Conservation (phyloP, 192 early-diverging fungal genomes). For the Geranomyces michiganensis region DNA sequence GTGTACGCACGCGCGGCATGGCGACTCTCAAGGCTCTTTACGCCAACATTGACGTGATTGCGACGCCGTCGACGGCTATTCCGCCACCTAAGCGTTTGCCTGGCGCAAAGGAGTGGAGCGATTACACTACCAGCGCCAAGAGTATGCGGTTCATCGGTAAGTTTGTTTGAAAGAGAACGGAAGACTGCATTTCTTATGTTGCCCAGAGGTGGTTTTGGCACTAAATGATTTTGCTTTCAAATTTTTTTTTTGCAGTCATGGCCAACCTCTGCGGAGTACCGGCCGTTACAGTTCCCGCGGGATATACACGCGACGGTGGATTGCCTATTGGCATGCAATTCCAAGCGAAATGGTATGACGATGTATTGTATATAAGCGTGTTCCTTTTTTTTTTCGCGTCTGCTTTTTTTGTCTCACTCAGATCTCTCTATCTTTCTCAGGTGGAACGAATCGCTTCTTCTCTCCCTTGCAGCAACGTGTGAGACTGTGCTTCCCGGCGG, state of each 20-base stretch:
- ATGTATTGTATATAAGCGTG: too few relatives aligned
- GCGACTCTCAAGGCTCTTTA: slow-evolving; percentile 54
- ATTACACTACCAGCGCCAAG: slow-evolving; percentile 54
- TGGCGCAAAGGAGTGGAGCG: slow-evolving; percentile 55
- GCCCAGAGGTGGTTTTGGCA: neutral
- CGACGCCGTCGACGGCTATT: slow-evolving; percentile 63
- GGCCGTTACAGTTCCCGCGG: slow-evolving; percentile 62
- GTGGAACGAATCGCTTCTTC: too few relatives aligned
- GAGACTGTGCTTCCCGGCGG: too few relatives aligned
- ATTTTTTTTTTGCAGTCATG: slow-evolving; percentile 33
- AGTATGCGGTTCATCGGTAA: slow-evolving; percentile 60
- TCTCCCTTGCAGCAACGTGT: too few relatives aligned
- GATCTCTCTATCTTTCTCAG: too few relatives aligned
- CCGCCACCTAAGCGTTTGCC: slow-evolving; percentile 56
- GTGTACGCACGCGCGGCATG: slow-evolving; percentile 60
- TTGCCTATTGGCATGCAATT: slow-evolving; percentile 72
- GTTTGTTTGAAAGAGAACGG: neutral
- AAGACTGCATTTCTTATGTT: neutral
- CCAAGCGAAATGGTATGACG: slow-evolving; percentile 69
- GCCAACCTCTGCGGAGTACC: slow-evolving; percentile 72
- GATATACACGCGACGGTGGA: slow-evolving; percentile 48
- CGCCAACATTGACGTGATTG: slow-evolving; percentile 61
- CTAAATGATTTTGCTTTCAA: neutral
- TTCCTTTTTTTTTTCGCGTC: too few relatives aligned
- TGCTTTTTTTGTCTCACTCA: too few relatives aligned